A percentile compares a stretch with the other conserved stretches of the same genome.
These are phyloP conservation scores for Suhomyces panamericanus DNA, from an alignment of 1,139 yeast genomes.

Conservation along the genomic window DNA sequence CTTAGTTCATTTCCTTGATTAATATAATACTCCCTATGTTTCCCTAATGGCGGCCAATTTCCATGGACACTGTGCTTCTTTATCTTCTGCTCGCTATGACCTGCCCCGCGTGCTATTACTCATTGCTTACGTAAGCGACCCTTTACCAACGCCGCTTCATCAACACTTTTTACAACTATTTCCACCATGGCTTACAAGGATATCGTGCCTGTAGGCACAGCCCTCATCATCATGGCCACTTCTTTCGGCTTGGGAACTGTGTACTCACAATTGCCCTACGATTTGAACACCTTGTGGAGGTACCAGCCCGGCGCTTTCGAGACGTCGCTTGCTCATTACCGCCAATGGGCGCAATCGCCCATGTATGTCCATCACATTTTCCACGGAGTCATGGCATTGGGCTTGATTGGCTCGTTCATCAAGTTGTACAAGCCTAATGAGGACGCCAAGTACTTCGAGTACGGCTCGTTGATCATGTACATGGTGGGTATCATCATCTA, in stretches of 20 bases:
- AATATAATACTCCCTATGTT: too few species aligned
- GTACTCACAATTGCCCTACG: constrained; percentile 81
- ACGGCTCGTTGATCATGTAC: constrained; percentile 73
- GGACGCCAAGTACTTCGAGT: constrained; percentile 84
- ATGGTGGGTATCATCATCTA: constrained; percentile 76
- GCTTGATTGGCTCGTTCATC: constrained; percentile 69
- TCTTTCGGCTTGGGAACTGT: constrained; percentile 80
- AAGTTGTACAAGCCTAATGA: constrained; percentile 84
- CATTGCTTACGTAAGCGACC: background rate
- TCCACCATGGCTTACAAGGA: constrained; percentile 40
- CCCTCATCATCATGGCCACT: constrained; percentile 49
- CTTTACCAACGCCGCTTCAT: constrained; percentile 1
- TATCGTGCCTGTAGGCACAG: constrained; percentile 51
- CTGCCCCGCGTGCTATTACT: background rate
- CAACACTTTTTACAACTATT: background rate
- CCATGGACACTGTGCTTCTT: too few species aligned
- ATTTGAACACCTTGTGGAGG: constrained; percentile 71
- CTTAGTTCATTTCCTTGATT: too few species aligned
- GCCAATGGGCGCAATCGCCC: constrained; percentile 68
- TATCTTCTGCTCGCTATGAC: background rate
- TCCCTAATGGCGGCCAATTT: background rate
- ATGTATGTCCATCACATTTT: constrained; percentile 56
- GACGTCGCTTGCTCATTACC: constrained; percentile 70
- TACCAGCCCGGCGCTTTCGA: constrained; percentile 55
- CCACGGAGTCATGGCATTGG: constrained; percentile 60